Evolutionary conservation across 2,329 filamentous ascomycete genomes (phyloP), one percentile per base, ranked within the genome.

Genomic region (Cadophora luteo-olivacea): DNA sequence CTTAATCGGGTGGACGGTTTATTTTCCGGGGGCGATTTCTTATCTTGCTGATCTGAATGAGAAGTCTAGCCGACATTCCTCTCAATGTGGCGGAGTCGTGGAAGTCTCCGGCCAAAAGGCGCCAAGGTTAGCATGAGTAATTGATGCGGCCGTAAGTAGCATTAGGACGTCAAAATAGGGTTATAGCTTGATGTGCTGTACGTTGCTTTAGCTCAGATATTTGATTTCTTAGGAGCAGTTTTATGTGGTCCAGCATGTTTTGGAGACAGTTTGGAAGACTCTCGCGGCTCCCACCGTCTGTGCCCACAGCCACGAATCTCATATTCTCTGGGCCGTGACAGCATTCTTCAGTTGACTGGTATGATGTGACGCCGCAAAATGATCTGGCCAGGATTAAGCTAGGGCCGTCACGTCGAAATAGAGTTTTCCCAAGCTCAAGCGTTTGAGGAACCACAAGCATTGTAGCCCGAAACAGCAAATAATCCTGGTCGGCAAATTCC

Each of bases 361-460:
- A 9, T 3, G 36, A 38, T 38, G 36, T 38, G 36, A 38, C 36
- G 36, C 36, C 36, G 4, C 36, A 9, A 38, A 38, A 9, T 3
- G 3, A 11, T 38, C 14, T 38, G 14, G 36, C 36, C 36, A 38
- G 36, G 7, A 38, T 38, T 11, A 3, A 38, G 4, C 36, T 9
- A 38, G 36, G 2, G 29, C 29, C 29, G 32, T 38, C 29, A n/a
- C 54, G 25, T n/a, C 22, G n/a, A 22, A 58, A 38, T 58, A 58
- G 29, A 38, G 32, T 58, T 36, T 29, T 38, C 6, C 16, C 16
- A n/a, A 24, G 19, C n/a, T 58, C 54, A 54, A n/a, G 29, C 16
- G 54, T 58, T 58, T 58, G 54, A 33, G 54, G 16, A 36, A 58
- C n/a, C 29, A 58, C 25, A 33, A 38, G 54, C 54, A 58, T 38